Evolutionary conservation across 805 yeast species (phyloP).

Genomic region (Saturnispora dispora): DNA sequence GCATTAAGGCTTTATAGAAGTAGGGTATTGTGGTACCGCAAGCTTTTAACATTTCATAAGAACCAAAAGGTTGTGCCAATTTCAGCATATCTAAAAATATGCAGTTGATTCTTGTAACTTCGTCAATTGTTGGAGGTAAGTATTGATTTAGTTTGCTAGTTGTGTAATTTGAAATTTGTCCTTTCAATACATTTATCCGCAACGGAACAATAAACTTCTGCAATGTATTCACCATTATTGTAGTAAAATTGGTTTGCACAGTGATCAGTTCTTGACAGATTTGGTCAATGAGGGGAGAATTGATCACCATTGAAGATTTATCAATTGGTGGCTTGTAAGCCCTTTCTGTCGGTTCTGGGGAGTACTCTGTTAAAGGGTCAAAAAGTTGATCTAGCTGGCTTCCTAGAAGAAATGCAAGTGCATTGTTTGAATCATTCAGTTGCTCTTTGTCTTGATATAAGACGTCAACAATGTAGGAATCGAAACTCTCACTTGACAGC

Average conservation of each 20-base stretch:
- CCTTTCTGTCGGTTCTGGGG: slow-evolving; percentile 78
- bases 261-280: slow-evolving; percentile 59
- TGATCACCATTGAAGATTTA: slow-evolving; percentile 9
- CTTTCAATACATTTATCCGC: slow-evolving; percentile 57
- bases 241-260: slow-evolving; percentile 68
- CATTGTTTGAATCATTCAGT: slow-evolving; percentile 52
- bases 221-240: slow-evolving; percentile 60
- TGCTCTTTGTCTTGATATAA: slow-evolving; percentile 41
- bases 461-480: slow-evolving; percentile 60
- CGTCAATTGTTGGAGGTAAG: slow-evolving; percentile 94
- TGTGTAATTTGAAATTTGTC: slow-evolving; percentile 42
- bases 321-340: slow-evolving; percentile 52
- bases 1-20: slow-evolving; percentile 84
- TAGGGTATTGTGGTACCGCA: slow-evolving; percentile 79
- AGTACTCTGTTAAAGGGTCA: slow-evolving; percentile 83
- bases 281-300: slow-evolving; percentile 34
- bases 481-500: slow-evolving; percentile 35
- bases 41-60: slow-evolving; percentile 68
- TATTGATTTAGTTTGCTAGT: slow-evolving; percentile 62
- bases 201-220: slow-evolving; percentile 75
- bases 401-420: slow-evolving; percentile 67
- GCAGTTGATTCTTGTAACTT: slow-evolving; percentile 82
- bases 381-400: slow-evolving; percentile 81
- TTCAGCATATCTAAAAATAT: slow-evolving; percentile 69
- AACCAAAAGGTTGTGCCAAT: slow-evolving; percentile 59